Percentiles rank a stretch among this genome's conserved stretches.
Evolutionary conservation across 148 eudicot genomes (phyloP).

Genomic region (Pharnaceum exiguum): DNA sequence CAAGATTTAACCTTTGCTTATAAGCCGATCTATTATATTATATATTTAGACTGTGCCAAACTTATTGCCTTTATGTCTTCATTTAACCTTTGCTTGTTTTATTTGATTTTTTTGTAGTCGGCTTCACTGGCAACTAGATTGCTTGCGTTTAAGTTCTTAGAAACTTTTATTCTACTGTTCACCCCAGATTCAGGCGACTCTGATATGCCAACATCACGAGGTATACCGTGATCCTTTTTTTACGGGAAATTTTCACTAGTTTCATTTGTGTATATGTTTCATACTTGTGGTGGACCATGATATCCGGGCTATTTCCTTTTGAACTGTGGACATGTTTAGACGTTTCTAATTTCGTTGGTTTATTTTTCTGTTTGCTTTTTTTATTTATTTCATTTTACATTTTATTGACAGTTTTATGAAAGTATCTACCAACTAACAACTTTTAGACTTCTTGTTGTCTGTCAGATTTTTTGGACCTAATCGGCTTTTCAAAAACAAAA

Average conservation of each 20-base stretch:
- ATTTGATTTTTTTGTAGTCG: conserved; percentile 38
- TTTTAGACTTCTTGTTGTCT: too few relatives aligned
- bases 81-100: neutral
- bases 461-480: neutral
- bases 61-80: neutral
- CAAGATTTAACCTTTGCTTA: too few relatives aligned
- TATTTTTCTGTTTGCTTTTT: neutral
- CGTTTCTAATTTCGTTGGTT: neutral
- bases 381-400: too few relatives aligned
- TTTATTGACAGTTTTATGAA: too few relatives aligned
- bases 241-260: neutral
- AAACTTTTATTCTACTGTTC: conserved; percentile 59
- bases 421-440: too few relatives aligned
- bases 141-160: conserved; percentile 80
- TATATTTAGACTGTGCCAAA: too few relatives aligned
- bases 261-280: neutral
- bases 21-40: too few relatives aligned
- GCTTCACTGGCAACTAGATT: conserved; percentile 57
- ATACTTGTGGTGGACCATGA: too few relatives aligned
- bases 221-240: conserved; percentile 26
- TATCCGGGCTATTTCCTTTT: too few relatives aligned
- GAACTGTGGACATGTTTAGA: too few relatives aligned
- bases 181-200: conserved; percentile 48
- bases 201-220: conserved; percentile 43
- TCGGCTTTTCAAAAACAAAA: neutral